phyloP scores from a whole-genome alignment of 2,329 filamentous ascomycete genomes.

The Aspergillus fijiensis region DNA sequence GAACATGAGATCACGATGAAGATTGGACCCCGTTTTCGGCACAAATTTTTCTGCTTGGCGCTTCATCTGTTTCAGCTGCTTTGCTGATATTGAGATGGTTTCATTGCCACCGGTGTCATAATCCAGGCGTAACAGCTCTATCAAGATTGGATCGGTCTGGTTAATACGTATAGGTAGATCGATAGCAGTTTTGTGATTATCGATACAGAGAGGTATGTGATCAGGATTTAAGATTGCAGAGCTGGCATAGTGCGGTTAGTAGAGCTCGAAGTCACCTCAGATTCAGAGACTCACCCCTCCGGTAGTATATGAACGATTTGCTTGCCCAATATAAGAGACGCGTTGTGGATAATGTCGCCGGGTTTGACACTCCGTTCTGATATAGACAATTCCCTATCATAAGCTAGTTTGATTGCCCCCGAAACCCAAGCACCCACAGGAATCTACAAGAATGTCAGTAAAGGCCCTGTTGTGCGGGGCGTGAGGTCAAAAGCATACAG shows the following conservation, averaged over 20 bases:
- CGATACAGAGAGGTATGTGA: conserved; percentile 76
- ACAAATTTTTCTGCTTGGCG: conserved; percentile 64
- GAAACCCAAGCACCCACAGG: conserved; percentile 73
- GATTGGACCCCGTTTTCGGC: conserved; percentile 49
- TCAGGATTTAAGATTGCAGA: conserved; percentile 87
- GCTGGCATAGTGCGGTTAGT: conserved; percentile 44
- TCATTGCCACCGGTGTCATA: conserved; percentile 78
- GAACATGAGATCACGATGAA: conserved; percentile 68
- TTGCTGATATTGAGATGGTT: conserved; percentile 70
- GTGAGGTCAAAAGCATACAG: conserved; percentile 51
- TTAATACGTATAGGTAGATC: conserved; percentile 87
- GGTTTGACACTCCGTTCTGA: conserved; percentile 92
- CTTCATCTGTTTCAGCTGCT: conserved; percentile 73
- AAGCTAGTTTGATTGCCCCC: conserved; percentile 74
- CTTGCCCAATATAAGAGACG: conserved; percentile 89
- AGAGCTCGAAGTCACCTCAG: not conserved
- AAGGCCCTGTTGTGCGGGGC: conserved; percentile 7
- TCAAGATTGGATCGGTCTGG: conserved; percentile 81
- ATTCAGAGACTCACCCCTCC: conserved; percentile 65
- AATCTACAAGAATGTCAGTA: conserved; percentile 49
- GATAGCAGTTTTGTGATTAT: conserved; percentile 59
- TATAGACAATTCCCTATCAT: conserved; percentile 88
- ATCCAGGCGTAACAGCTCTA: conserved; percentile 86
- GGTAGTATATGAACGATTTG: conserved; percentile 97
- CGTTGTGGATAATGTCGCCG: conserved; percentile 82